Percentiles rank a stretch among this genome's conserved stretches.
Evolutionary conservation across 2,329 filamentous ascomycete genomes (phyloP).

Genomic region (Apiospora kogelbergensis): DNA sequence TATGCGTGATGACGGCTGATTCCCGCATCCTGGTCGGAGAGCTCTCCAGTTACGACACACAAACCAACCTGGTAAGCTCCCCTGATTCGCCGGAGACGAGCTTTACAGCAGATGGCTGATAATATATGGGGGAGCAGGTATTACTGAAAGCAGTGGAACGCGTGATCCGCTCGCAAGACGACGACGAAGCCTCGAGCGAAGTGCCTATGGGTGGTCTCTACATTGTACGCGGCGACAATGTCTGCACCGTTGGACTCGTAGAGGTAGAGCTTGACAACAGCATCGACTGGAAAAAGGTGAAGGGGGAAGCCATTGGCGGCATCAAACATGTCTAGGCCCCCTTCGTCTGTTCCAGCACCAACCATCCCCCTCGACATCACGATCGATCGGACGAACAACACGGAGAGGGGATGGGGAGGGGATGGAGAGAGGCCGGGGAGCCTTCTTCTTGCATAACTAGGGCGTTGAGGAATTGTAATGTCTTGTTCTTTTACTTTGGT

Average conservation of each 20-base stretch:
- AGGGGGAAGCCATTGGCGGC: constrained; percentile 77
- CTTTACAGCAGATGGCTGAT: neutral
- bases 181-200: constrained; percentile 76
- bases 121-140: constrained; percentile 49
- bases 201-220: constrained; percentile 87
- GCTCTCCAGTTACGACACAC: constrained; percentile 83
- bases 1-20: constrained; percentile 88
- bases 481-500: constrained; percentile 17
- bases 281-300: constrained; percentile 92
- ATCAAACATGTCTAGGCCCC: constrained; percentile 68
- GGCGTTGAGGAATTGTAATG: constrained; percentile 13
- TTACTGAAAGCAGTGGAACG: constrained; percentile 82
- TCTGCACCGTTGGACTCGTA: constrained; percentile 84
- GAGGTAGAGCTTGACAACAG: constrained; percentile 86
- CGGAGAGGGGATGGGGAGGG: neutral
- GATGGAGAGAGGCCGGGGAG: too few species aligned
- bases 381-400: constrained; percentile 12
- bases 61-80: constrained; percentile 74
- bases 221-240: constrained; percentile 90
- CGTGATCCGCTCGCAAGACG: constrained; percentile 83
- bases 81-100: neutral
- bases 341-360: neutral
- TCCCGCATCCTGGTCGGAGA: constrained; percentile 83
- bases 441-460: constrained; percentile 18
- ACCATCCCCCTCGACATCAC: neutral